Percentiles rank a stretch among this genome's conserved stretches.
phyloP scores from a whole-genome alignment of 345 rosid genomes.

The Eucalyptus albens region DNA sequence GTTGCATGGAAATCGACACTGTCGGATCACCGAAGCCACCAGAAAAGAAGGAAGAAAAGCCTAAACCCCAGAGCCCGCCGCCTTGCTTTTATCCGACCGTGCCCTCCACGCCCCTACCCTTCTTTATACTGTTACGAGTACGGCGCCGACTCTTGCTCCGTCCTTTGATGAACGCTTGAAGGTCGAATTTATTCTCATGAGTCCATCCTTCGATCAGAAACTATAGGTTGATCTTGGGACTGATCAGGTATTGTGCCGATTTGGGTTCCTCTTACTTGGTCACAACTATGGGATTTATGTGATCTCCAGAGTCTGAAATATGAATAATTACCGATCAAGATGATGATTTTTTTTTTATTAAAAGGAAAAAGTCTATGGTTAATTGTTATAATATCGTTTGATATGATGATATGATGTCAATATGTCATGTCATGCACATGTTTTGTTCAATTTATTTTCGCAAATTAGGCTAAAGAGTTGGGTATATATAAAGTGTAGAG shows the following conservation, averaged over 20 bases:
- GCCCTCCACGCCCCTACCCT: neutral
- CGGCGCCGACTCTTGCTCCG: neutral
- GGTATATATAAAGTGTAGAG: too few species aligned
- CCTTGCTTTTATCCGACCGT: neutral
- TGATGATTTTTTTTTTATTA: too few species aligned
- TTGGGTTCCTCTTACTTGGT: neutral
- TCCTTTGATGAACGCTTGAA: neutral
- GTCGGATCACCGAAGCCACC: neutral
- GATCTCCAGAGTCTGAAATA: too few species aligned
- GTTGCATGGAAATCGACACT: neutral
- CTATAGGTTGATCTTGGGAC: neutral
- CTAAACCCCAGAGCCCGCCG: neutral
- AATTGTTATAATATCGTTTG: too few species aligned
- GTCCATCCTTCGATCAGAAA: neutral
- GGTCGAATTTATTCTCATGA: neutral
- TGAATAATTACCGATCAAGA: too few species aligned
- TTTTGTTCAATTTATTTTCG: too few species aligned
- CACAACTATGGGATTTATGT: rapidly evolving
- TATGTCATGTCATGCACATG: too few species aligned
- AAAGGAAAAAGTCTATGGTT: too few species aligned
- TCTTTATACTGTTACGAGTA: neutral
- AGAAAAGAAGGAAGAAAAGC: neutral
- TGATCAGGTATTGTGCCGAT: too few species aligned
- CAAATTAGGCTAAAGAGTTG: too few species aligned
- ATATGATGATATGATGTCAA: too few species aligned